Conservation (phyloP, 306 rosid genomes). For the Oemleria cerasiformis region DNA sequence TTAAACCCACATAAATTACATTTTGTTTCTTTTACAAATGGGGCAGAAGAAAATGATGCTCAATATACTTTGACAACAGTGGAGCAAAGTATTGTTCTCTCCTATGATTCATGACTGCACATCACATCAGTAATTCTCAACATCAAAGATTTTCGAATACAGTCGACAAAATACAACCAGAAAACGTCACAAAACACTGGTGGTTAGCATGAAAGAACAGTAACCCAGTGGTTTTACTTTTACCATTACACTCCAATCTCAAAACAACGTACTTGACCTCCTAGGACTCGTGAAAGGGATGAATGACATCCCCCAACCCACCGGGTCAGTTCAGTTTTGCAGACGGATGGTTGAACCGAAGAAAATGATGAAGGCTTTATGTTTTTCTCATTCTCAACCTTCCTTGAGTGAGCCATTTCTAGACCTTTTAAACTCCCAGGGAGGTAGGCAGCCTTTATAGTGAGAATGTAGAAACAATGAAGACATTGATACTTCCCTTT, state of each 20-base stretch:
- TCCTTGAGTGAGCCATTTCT: conserved; percentile 56
- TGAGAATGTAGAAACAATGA: conserved; percentile 87
- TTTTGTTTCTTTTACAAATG: background rate
- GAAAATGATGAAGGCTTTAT: conserved; percentile 6
- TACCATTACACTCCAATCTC: conserved; percentile 27
- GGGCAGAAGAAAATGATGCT: conserved; percentile 1
- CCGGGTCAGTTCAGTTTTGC: conserved; percentile 14
- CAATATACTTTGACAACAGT: background rate
- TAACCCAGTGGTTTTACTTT: background rate
- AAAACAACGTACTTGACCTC: conserved; percentile 33
- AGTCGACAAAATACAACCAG: conserved; percentile 31
- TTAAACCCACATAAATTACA: background rate
- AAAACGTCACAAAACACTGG: conserved; percentile 21
- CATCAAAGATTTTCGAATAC: conserved; percentile 24
- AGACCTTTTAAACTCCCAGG: conserved; percentile 73
- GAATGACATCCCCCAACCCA: conserved; percentile 10
- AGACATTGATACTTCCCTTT: conserved; percentile 76
- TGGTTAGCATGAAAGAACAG: background rate
- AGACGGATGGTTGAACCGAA: conserved; percentile 16
- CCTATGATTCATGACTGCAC: conserved; percentile 27
- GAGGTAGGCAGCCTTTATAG: conserved; percentile 87
- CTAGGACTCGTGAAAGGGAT: background rate
- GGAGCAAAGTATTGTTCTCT: conserved; percentile 14
- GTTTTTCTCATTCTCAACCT: conserved; percentile 45
- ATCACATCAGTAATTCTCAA: conserved; percentile 32